Base-by-base conservation (phyloP, 2,329 filamentous ascomycete genomes). In the Nothophaeocryptopus gaeumannii region DNA sequence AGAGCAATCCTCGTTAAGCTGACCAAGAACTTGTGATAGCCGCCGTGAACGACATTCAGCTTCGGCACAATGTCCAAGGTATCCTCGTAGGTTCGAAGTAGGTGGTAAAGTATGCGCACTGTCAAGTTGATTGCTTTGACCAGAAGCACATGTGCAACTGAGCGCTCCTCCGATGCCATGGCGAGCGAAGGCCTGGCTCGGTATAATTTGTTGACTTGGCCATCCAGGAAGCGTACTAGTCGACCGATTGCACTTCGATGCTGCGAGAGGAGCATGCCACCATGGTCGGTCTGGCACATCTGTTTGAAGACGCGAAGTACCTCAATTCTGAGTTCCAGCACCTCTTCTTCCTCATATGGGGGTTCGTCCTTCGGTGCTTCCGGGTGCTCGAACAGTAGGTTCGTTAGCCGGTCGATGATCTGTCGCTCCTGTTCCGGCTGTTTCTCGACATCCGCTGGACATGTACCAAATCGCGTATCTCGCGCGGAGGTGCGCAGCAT, bases 1-100 rank as follows among this genome's bases (percentile, higher is more conserved):
- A 96, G 96, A 0, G 88, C 89, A n/a, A 97, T 72, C 36, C 92
- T 74, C 0, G 89, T 90, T 38, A 99, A 73, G 2, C 83, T 83
- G 8, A 96, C 80, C 1, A 95, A 74, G 62, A 95, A 92, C 45
- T 90, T 89, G 63, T 96, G 89, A 44, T 82, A 81, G 0, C 85
- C 88, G 2, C 89, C 88, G 5, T 82, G 78, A 0, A 88, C 80
- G 8, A 80, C 79, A 0, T 79, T 77, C 5, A 96, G 74, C 67
- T 92, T 95, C 41, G 80, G 78, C 41, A 83, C 79, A 55, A 95
- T 81, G 58, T 92, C 70, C 59, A 85, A 75, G 16, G 76, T 71
- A 14, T 79, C 72, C 5, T 86, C 79, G 63, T 90, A 56, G 3
- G 61, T 62, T 2, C 72, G 78, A 11, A 82, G 71, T 12, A 88